Conservation (phyloP, 2,329 filamentous ascomycete species). For the Alternaria tenuissima region DNA sequence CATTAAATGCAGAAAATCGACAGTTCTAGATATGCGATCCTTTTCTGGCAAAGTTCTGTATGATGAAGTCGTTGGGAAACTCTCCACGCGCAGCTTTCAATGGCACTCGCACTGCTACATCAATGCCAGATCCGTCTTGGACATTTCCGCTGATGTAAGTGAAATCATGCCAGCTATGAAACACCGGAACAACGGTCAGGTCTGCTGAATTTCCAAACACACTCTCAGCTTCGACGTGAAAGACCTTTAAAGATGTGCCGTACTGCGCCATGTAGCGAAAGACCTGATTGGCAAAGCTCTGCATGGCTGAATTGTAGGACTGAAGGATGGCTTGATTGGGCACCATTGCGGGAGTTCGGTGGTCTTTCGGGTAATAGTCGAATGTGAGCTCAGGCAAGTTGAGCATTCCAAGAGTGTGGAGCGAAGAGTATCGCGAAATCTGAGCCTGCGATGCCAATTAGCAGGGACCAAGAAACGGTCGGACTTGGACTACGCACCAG, state of each 20-base stretch:
- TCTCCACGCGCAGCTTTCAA: no score
- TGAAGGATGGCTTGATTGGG: background rate
- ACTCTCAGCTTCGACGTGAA: background rate
- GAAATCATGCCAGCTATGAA: no score
- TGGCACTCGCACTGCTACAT: background rate
- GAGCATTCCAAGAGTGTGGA: background rate
- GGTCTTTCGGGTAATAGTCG: no score
- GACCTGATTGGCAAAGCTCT: background rate
- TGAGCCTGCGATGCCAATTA: background rate
- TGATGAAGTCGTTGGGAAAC: background rate
- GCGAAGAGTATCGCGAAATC: background rate
- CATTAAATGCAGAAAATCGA: background rate
- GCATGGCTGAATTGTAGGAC: background rate
- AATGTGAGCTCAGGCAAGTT: background rate
- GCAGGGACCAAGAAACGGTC: background rate
- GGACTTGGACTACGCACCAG: background rate
- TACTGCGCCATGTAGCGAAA: background rate
- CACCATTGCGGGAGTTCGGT: background rate
- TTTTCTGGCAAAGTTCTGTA: background rate
- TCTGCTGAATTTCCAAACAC: no score
- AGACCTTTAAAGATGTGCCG: background rate
- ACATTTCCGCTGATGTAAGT: background rate
- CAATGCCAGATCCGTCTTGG: background rate
- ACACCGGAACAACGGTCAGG: fast-evolving
- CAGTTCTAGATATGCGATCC: background rate